Percentiles rank a stretch among this genome's conserved stretches.
phyloP scores from a whole-genome alignment of 345 rosid species.

The Diplotaxis tenuifolia region DNA sequence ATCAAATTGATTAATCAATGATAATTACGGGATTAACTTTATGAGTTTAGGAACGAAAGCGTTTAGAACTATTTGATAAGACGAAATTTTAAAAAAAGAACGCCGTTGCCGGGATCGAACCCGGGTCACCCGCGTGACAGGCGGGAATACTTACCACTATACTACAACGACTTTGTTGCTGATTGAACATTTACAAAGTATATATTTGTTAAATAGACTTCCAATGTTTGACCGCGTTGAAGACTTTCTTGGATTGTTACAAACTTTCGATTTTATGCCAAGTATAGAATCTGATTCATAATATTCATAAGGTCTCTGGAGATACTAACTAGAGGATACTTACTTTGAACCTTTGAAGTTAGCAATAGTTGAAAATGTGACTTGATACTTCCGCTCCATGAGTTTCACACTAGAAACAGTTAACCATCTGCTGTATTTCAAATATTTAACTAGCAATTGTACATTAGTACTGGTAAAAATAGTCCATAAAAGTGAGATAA shows the following conservation, averaged over 20 bases:
- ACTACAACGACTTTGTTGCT: constrained; percentile 68
- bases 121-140: constrained; percentile 98
- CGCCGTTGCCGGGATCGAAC: constrained; percentile 66
- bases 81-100: no score
- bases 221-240: no score
- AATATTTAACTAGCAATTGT: not conserved
- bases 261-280: not conserved
- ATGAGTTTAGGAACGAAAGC: no score
- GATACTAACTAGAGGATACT: not conserved
- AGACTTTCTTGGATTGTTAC: not conserved
- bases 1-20: no score
- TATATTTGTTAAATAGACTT: no score
- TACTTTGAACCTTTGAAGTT: not conserved
- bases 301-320: not conserved
- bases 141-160: constrained; percentile 88
- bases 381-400: not conserved
- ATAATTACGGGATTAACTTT: no score
- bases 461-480: not conserved
- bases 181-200: no score
- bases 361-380: not conserved
- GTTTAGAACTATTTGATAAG: no score
- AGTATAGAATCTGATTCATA: not conserved
- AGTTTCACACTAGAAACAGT: not conserved
- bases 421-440: not conserved
- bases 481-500: not conserved